Conservation (phyloP, 78 protist species). For the Dictyostelium capitatum region DNA sequence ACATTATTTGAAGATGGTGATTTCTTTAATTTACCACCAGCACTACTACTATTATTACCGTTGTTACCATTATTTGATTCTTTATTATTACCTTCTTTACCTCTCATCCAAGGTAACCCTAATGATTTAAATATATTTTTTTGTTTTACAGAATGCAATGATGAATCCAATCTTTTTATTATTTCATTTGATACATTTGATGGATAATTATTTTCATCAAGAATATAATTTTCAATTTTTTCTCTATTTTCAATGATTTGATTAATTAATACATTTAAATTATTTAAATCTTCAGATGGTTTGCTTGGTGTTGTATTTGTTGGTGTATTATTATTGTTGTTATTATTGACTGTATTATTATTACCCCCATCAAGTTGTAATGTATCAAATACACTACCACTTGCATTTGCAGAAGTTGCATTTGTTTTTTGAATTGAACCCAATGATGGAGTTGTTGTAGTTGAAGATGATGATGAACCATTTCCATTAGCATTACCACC, state of each 20-base stretch:
- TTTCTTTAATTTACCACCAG: neutral
- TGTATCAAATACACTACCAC: neutral
- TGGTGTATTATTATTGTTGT: neutral
- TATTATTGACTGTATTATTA: neutral
- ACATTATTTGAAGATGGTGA: neutral
- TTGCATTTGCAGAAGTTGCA: neutral
- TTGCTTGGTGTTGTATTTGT: neutral
- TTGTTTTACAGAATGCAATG: slow-evolving; percentile 7
- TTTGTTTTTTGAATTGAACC: neutral
- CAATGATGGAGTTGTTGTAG: neutral
- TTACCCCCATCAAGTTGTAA: neutral
- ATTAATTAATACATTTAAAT: slow-evolving; percentile 2
- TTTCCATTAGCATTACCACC: neutral
- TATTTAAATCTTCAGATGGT: slow-evolving; percentile 21
- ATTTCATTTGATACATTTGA: neutral
- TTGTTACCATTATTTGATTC: neutral
- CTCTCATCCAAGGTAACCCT: neutral
- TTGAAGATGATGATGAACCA: neutral
- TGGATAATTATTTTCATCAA: neutral
- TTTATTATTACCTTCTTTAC: neutral
- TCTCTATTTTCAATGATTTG: slow-evolving; percentile 40
- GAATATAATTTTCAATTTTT: slow-evolving; percentile 6
- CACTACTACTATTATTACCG: neutral
- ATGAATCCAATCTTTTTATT: neutral
- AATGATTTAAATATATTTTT: neutral